Base-by-base conservation (phyloP, 2,329 filamentous ascomycete genomes). In the Lasiodiplodia sp. region DNA sequence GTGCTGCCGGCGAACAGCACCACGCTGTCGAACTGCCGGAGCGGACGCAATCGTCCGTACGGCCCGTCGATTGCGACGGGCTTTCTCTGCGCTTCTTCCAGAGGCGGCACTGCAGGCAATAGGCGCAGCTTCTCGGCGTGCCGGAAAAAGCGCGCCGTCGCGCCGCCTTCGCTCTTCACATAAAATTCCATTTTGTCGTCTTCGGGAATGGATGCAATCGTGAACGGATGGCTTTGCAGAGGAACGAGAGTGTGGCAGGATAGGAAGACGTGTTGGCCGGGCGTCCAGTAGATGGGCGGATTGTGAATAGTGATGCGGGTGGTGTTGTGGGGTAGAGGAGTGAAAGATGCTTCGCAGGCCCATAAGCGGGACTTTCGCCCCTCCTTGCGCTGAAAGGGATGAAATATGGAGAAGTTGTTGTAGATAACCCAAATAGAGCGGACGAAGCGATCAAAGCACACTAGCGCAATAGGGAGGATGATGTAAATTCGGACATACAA, bases 201-300 rank as follows among this genome's bases (percentile, higher is more conserved):
- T 49, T 81, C 80, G 0, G 86, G 85, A 14, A 89, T 81, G 0
- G 86, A 87, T 2, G 86, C 80, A 69, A 91, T 87, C 1, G 88
- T 90, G 73, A 91, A 91, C 0, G 89, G 89, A 71, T 91, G 89
- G 28, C 85, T 86, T 72, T 90, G 87, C 2, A 91, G 77, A 0
- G 87, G 87, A 21, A 83, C 82, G 47, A 89, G 75, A 0, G 81
- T 82, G 72, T 86, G 88, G 72, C 82, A 89, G 5, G 86, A 86
- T 2, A 91, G 78, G 71, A 89, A 89, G 0, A 87, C 82, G 74
- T 91, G 88, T 70, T 91, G 88, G 1, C 89, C 89, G 3, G 89
- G 83, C 34, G 77, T 82, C 89, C 89, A 91, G 21, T 74, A 78
- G 63, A 90, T 82, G 2, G 85, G 83, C 1, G 86, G 86, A 25